Percentiles rank a stretch among this genome's conserved stretches.
These are phyloP conservation scores for Mesotaenium endlicherianum DNA, from an alignment of 139 green algal species.

Conservation along the genomic window DNA sequence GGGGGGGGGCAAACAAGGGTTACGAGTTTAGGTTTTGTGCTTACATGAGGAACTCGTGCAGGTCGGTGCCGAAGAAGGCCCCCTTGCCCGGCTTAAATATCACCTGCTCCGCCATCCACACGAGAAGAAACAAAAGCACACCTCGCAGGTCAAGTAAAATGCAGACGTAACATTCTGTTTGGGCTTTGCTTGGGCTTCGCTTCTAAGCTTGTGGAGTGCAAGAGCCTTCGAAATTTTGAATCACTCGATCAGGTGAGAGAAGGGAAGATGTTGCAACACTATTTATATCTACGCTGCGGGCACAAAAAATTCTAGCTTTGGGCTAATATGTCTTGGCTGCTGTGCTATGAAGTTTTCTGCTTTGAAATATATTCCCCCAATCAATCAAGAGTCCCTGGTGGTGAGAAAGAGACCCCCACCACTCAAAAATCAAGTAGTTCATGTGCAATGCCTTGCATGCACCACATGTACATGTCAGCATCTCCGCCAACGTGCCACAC, in stretches of 20 bases:
- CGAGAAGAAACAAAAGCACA: neutral
- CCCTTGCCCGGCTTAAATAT: constrained; percentile 70
- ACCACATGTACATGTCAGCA: too few relatives aligned
- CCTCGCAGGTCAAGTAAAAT: neutral
- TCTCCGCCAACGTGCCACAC: too few relatives aligned
- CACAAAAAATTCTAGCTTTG: too few relatives aligned
- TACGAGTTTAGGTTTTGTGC: neutral
- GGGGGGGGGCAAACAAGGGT: neutral
- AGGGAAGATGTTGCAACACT: neutral
- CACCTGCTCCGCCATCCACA: constrained; percentile 14
- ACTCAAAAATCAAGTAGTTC: too few relatives aligned
- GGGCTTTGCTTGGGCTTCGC: neutral
- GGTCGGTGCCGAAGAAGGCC: constrained; percentile 68
- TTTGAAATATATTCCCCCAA: too few relatives aligned
- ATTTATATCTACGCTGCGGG: too few relatives aligned
- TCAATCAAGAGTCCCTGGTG: too few relatives aligned
- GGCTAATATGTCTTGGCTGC: too few relatives aligned
- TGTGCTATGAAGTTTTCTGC: too few relatives aligned
- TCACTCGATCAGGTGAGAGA: neutral
- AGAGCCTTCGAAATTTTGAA: too few relatives aligned
- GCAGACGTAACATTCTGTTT: neutral
- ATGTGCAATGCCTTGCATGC: too few relatives aligned
- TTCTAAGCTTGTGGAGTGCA: neutral
- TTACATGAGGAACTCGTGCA: constrained; percentile 55
- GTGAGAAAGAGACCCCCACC: too few relatives aligned